Base-by-base conservation (phyloP, 805 yeast genomes). In the Candida rishiriensis region DNA sequence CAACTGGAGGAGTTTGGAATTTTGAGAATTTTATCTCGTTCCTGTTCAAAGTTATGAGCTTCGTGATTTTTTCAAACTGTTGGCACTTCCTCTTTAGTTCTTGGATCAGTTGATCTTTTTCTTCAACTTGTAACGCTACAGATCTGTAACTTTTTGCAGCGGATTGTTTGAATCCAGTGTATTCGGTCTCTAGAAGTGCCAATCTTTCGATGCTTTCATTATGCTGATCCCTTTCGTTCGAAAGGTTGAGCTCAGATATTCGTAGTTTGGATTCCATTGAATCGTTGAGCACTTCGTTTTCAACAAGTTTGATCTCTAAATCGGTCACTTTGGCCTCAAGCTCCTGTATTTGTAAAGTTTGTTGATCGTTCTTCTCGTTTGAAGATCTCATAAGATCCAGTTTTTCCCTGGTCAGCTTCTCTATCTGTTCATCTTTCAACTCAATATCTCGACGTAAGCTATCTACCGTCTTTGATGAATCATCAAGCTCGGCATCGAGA, bases 211-310 rank as follows among this genome's bases (percentile, higher is more conserved):
- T 33, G 28, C 46, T 42, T 16, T 49, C 50, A 38, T 54, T 53
- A 3, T 51, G 40, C 16, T 31, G 32, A n/a, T 54, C 59, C 10
- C 37, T 40, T 15, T 47, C 48, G 15, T 41, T 29, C 11, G 18
- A 38, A 1, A 47, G 31, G 8, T 47, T 26, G 8, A 47, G 36
- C 29, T 44, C 41, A 9, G 48, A 18, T 7, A 50, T 49, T n/a
- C 65, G 48, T 13, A 56, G 29, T 1, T 46, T 44, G 14, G 56
- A 50, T 31, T 56, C 59, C 28, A 59, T 36, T 15, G 50, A 29
- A 42, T 61, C 66, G 42, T 57, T 59, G 21, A 43, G 39, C 2
- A 56, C 52, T 42, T 61, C 66, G 9, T 54, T 40, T 13, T 49
- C 42, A 2, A 52, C 49, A n/a, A 60, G n/a, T 39, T 42, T 46